Base-by-base conservation (phyloP, 1,284 basidiomycete genomes). In the Phlebopus sp. region DNA sequence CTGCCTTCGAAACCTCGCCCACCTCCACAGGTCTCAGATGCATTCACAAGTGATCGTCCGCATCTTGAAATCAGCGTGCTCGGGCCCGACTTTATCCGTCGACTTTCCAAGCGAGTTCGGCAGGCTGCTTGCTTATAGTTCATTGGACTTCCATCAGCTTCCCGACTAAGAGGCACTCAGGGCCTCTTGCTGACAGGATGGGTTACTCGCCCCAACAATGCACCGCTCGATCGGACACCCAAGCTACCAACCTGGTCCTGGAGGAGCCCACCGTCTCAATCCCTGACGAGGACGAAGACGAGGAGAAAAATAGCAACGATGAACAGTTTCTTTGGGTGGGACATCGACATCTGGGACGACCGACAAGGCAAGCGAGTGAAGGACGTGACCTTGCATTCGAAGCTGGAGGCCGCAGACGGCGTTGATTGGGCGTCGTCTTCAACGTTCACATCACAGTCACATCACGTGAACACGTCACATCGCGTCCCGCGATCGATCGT, bases 1-100 rank as follows among this genome's bases (percentile, higher is more conserved):
- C 17, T 46, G 23, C 49, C 44, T 4, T 49, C 42, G 48, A 40
- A 29, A 15, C 42, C 48, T 32, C 29, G 29, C 8, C 49, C 49
- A 2, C 11, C n/a, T n/a, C n/a, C n/a, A n/a, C n/a, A n/a, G n/a
- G n/a, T n/a, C n/a, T n/a, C n/a, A n/a, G n/a, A n/a, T n/a, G n/a
- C n/a, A n/a, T n/a, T n/a, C n/a, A 11, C 15, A 46, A 17, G 44
- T 30, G 8, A 14, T 25, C 21, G 13, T 46, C 11, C 38, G 44
- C 2, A 21, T 42, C 11, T 10, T 40, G 39, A 50, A 50, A 37
- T 25, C 35, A 6, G 21, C 11, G n/a, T 35, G 38, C 15, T 42
- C 47, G 5, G 42, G 37, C 14, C 13, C 32, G 11, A 34, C 6
- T 23, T 19, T 49, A 17, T 44, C 11, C 7, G 9, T 25, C 9